Percentiles rank a stretch among this genome's conserved stretches.
Conservation (phyloP, 1,139 yeast genomes). For the Pichia sp. region DNA sequence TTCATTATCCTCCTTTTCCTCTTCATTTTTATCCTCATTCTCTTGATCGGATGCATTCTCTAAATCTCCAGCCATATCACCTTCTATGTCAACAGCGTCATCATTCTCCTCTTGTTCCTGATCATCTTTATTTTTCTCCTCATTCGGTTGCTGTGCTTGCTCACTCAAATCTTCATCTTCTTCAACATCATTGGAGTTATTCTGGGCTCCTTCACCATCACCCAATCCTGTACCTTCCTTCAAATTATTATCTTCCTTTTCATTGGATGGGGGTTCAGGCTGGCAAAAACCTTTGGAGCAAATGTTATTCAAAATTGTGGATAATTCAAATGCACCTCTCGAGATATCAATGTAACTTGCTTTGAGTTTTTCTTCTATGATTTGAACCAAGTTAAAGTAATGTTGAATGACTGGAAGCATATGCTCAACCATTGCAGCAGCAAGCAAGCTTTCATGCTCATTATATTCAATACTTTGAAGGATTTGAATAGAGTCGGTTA, state of each 20-base stretch:
- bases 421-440: conserved; percentile 40
- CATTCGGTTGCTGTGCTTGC: conserved; percentile 80
- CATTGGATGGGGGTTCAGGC: conserved; percentile 75
- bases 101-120: conserved; percentile 61
- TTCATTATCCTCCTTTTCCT: conserved; percentile 47
- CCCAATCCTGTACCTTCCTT: conserved; percentile 95
- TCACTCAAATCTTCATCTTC: conserved; percentile 91
- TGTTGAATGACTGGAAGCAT: conserved; percentile 55
- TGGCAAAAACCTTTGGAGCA: conserved; percentile 91
- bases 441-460: conserved; percentile 31
- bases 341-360: conserved; percentile 49
- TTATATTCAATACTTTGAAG: conserved; percentile 36
- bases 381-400: conserved; percentile 43
- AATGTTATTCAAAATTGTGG: conserved; percentile 53
- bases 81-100: conserved; percentile 89
- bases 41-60: conserved; percentile 68
- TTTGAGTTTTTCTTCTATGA: conserved; percentile 41
- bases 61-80: conserved; percentile 92
- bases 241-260: conserved; percentile 57
- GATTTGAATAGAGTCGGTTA: conserved; percentile 34
- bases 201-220: conserved; percentile 87
- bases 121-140: conserved; percentile 64
- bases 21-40: conserved; percentile 49
- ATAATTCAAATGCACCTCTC: conserved; percentile 57
- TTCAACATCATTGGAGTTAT: conserved; percentile 78